phyloP scores from a whole-genome alignment of 202 grass and related monocot species.

The Setaria viridis region DNA sequence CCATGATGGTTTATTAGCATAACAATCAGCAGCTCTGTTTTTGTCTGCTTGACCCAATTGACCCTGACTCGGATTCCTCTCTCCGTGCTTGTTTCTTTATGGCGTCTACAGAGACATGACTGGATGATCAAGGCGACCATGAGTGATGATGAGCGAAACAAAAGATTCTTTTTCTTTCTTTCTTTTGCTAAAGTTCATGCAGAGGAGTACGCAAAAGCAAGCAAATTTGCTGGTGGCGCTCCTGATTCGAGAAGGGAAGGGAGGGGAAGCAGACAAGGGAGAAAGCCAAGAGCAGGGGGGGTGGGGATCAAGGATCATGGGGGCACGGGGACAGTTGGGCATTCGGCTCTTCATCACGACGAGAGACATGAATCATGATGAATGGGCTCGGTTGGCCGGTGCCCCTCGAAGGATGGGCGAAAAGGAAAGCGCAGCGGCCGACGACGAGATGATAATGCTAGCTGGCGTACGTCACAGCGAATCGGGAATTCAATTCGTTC shows the following conservation, averaged over 20 bases:
- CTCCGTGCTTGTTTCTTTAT: background rate
- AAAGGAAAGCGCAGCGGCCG: slow-evolving; percentile 41
- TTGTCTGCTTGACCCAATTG: slow-evolving; percentile 25
- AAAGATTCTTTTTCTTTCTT: background rate
- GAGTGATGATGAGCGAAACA: slow-evolving; percentile 14
- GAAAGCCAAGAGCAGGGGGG: slow-evolving; percentile 16
- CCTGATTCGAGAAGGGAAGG: background rate
- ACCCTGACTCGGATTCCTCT: slow-evolving; percentile 43
- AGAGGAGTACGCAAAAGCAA: background rate
- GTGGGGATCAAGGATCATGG: background rate
- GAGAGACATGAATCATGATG: background rate
- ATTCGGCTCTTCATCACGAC: slow-evolving; percentile 15
- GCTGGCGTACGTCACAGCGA: background rate
- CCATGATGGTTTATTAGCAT: background rate
- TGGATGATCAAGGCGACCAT: background rate
- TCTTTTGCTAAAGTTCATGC: slow-evolving; percentile 7
- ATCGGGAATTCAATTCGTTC: background rate
- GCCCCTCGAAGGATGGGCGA: background rate
- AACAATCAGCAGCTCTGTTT: background rate
- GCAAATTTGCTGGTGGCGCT: background rate
- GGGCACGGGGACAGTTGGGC: slow-evolving; percentile 1
- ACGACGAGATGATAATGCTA: background rate
- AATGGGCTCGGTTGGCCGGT: background rate
- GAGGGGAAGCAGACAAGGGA: background rate
- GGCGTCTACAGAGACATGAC: slow-evolving; percentile 3